Conservation (phyloP, 2,329 filamentous ascomycete species). For the Blumeria graminis region DNA sequence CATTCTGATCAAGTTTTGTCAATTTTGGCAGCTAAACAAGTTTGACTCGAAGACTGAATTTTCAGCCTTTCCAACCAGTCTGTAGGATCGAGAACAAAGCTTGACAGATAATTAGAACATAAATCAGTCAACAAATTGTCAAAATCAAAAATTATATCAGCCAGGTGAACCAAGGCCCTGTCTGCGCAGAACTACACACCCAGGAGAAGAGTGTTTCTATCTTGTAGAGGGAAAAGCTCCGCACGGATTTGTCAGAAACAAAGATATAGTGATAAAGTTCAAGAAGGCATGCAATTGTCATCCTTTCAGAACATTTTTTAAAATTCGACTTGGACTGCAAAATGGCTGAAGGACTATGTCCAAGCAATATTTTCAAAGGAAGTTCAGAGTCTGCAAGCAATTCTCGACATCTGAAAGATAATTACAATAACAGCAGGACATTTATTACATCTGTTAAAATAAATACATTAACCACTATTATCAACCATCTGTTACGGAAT, state of each 20-base stretch:
- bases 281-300: not conserved
- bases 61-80: not conserved
- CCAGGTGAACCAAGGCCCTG: not conserved
- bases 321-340: not conserved
- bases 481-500: no score
- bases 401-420: not conserved
- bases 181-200: not conserved
- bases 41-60: not conserved
- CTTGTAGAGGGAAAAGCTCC: not conserved
- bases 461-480: not conserved
- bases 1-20: not conserved
- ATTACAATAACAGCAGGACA: not conserved
- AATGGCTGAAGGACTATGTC: not conserved
- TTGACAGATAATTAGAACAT: no score
- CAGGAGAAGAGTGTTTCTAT: not conserved
- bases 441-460: not conserved
- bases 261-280: not conserved
- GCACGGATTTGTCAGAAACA: not conserved
- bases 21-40: conserved; percentile 1
- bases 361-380: not conserved
- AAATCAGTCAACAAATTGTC: no score
- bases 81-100: not conserved
- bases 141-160: no score
- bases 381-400: not conserved
- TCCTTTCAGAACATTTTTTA: not conserved